phyloP scores from a whole-genome alignment of 176 grass and related monocot species.

The sorghum (Sorghum bicolor) region Sorghum_bicolor_NCBIv3 NC_012879.2:9373501-9374000 shows the following conservation, averaged over 20 bases:
- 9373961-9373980: neutral
- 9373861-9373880: conserved; percentile 60
- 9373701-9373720: neutral
- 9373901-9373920: neutral
- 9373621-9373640: neutral
- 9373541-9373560: conserved; percentile 99
- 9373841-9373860: conserved; percentile 93
- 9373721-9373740: neutral
- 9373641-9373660: neutral
- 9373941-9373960: neutral
- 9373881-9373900: neutral
- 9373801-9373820: conserved; percentile 96
- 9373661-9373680: neutral
- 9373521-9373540: conserved; percentile 98
- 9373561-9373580: conserved; percentile 54
- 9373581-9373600: conserved; percentile 8
- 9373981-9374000: neutral
- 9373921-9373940: conserved; percentile 14
- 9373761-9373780: conserved; percentile 96
- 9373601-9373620: neutral
- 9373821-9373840: conserved; percentile 99
- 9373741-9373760: conserved; percentile 15
- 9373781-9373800: conserved; percentile 98
- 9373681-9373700: neutral
- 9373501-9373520: conserved; percentile 98